Conservation (phyloP, 768 basidiomycete species). For the Amanita polypyramis region DNA sequence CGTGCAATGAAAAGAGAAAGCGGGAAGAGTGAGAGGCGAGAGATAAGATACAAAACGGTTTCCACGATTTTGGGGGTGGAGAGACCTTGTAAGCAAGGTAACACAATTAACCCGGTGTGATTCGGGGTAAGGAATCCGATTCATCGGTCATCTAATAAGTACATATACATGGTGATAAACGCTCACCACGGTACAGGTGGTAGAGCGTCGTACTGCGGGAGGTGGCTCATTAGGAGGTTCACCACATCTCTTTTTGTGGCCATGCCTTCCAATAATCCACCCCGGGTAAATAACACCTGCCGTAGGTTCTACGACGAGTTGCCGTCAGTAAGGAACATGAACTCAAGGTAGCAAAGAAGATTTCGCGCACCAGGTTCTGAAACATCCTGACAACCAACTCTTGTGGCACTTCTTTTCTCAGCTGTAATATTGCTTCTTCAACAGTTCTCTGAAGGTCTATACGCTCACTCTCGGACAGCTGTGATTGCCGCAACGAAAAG, state of each 20-base stretch:
- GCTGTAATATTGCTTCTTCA: slow-evolving; percentile 45
- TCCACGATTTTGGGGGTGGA: too few relatives aligned
- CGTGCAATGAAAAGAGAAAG: too few relatives aligned
- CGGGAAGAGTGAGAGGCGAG: too few relatives aligned
- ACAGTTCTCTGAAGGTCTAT: slow-evolving; percentile 15
- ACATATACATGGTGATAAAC: too few relatives aligned
- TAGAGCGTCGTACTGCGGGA: slow-evolving; percentile 40
- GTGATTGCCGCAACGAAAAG: slow-evolving; percentile 21
- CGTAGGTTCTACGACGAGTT: slow-evolving; percentile 42
- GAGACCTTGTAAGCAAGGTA: too few relatives aligned
- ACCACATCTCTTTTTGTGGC: slow-evolving; percentile 63
- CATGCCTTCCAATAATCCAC: slow-evolving; percentile 51
- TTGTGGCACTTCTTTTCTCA: slow-evolving; percentile 59
- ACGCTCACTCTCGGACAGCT: background rate
- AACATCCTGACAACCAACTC: slow-evolving; percentile 68
- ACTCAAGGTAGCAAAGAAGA: background rate
- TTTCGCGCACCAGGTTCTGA: slow-evolving; percentile 46
- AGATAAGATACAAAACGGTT: too few relatives aligned
- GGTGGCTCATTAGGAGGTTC: slow-evolving; percentile 44
- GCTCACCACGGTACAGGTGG: slow-evolving; percentile 6
- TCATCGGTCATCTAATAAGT: too few relatives aligned
- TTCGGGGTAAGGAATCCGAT: too few relatives aligned
- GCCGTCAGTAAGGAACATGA: background rate
- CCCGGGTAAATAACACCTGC: slow-evolving; percentile 55
- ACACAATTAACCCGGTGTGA: too few relatives aligned